Percentiles rank a stretch among this genome's conserved stretches.
These are phyloP conservation scores for Tulasnella sp. DNA, from an alignment of 768 basidiomycete species.

Conservation along the genomic window DNA sequence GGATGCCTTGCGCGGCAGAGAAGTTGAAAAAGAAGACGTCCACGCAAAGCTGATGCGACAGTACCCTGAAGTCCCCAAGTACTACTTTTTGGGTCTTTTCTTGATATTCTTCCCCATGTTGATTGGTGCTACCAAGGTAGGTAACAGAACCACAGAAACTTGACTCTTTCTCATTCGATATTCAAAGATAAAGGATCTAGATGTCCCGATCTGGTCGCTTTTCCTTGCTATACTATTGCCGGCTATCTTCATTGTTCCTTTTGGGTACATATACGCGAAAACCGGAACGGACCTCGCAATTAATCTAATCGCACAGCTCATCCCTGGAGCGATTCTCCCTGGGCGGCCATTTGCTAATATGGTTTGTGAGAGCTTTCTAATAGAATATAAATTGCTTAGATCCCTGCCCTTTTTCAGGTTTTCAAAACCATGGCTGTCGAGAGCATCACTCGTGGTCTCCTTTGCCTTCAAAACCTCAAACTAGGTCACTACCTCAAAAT, in stretches of 20 bases:
- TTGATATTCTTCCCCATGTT: no score
- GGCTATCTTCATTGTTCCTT: no score
- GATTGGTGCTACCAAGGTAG: no score
- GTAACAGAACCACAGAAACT: background rate
- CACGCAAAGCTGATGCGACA: constrained; percentile 32
- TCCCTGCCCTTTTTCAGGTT: background rate
- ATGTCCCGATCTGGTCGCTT: constrained; percentile 37
- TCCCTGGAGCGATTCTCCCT: no score
- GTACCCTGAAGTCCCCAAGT: no score
- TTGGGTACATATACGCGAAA: no score
- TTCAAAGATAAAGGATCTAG: constrained; percentile 40
- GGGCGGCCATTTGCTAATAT: no score
- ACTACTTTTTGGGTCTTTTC: no score
- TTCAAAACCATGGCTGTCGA: no score
- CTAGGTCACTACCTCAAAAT: constrained; percentile 50
- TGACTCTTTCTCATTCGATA: constrained; percentile 36
- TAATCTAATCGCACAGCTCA: no score
- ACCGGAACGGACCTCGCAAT: no score
- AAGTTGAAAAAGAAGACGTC: constrained; percentile 44
- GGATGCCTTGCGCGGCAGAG: constrained; percentile 34
- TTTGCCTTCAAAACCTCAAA: constrained; percentile 35
- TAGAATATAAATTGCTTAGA: background rate
- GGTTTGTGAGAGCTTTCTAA: constrained; percentile 24
- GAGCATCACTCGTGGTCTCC: constrained; percentile 33
- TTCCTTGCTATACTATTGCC: constrained; percentile 17